A percentile compares a stretch with the other conserved stretches of the same genome.
These are phyloP conservation scores for Saprolegnia diclina DNA, from an alignment of 352 stramenopile genomes.

Conservation along the genomic window DNA sequence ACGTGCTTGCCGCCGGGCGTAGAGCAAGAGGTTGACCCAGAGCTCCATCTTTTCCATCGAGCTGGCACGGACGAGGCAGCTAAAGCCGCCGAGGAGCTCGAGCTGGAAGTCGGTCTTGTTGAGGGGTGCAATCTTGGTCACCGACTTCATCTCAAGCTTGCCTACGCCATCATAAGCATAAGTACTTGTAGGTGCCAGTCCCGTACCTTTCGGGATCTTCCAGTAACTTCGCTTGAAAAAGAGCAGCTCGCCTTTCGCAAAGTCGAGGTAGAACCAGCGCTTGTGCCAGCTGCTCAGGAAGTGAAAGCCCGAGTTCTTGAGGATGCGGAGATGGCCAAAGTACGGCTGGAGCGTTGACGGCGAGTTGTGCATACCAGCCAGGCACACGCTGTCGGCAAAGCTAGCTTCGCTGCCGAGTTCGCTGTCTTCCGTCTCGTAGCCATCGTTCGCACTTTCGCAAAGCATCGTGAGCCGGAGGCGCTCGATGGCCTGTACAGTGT, in stretches of 20 bases:
- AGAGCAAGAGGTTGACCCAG: constrained; percentile 71
- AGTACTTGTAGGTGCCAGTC: background rate
- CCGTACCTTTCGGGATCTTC: constrained; percentile 49
- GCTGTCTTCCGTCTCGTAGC: constrained; percentile 52
- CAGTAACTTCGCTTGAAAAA: constrained; percentile 85
- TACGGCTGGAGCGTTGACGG: constrained; percentile 48
- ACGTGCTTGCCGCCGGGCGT: constrained; percentile 43
- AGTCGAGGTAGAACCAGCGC: constrained; percentile 77
- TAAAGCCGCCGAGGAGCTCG: constrained; percentile 21
- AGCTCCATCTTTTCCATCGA: constrained; percentile 47
- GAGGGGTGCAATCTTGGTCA: constrained; percentile 60
- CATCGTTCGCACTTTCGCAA: constrained; percentile 36
- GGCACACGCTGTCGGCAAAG: constrained; percentile 25
- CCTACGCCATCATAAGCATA: constrained; percentile 14
- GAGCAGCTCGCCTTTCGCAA: constrained; percentile 56
- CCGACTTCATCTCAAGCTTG: constrained; percentile 58
- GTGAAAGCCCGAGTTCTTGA: constrained; percentile 66
- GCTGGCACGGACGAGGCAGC: constrained; percentile 51
- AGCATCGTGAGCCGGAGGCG: constrained; percentile 21
- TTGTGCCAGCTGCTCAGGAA: constrained; percentile 75
- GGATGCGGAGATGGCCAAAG: constrained; percentile 65
- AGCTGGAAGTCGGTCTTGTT: constrained; percentile 58
- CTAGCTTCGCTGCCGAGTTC: constrained; percentile 33
- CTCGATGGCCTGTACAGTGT: constrained; percentile 25
- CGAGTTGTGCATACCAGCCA: constrained; percentile 31